A percentile compares a stretch with the other conserved stretches of the same genome.
Evolutionary conservation across 768 basidiomycete species (phyloP).

Genomic region (Pholiota conissans): DNA sequence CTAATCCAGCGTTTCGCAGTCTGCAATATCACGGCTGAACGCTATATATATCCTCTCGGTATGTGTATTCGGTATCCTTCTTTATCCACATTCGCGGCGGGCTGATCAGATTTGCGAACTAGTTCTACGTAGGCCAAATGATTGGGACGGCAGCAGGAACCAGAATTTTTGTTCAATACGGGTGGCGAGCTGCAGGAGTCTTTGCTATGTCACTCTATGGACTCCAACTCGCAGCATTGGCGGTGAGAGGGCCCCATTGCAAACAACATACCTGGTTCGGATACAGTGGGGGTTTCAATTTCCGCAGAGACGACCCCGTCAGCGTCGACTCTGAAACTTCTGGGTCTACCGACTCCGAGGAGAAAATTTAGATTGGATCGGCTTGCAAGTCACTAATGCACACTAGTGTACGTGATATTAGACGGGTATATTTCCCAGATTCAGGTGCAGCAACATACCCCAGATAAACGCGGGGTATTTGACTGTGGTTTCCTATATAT

Average conservation of each 20-base stretch:
- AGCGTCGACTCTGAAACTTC: no score
- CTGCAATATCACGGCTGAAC: conserved; percentile 61
- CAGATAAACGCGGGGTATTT: no score
- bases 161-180: conserved; percentile 59
- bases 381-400: no score
- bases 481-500: no score
- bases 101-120: not conserved
- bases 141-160: conserved; percentile 70
- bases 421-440: no score
- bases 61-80: conserved; percentile 18
- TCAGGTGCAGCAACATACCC: no score
- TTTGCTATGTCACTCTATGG: conserved; percentile 53
- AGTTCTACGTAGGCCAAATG: conserved; percentile 70
- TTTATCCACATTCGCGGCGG: not conserved
- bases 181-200: conserved; percentile 61
- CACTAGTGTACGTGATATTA: no score
- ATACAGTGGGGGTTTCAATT: conserved; percentile 40
- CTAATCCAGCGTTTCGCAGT: conserved; percentile 22
- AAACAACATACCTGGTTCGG: conserved; percentile 50
- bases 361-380: no score
- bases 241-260: conserved; percentile 60
- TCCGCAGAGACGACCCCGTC: no score
- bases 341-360: no score
- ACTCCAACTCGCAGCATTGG: conserved; percentile 48
- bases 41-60: conserved; percentile 65